Evolutionary conservation across 257 asterid genomes (phyloP).

Genomic region (Prunella vulgaris): DNA sequence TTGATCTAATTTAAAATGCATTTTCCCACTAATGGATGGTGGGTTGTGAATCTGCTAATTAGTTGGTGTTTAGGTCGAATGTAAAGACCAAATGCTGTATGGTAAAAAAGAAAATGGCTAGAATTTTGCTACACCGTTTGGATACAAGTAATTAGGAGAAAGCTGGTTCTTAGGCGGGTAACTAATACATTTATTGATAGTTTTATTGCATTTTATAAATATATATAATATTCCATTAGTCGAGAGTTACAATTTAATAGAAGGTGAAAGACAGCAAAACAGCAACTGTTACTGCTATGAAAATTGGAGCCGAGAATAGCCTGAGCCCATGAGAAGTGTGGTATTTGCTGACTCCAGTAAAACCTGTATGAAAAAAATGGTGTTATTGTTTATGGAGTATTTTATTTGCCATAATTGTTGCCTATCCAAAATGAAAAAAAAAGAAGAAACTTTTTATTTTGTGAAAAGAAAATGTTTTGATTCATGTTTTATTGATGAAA

Average conservation of each 20-base stretch:
- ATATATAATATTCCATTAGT: background rate
- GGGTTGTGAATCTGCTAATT: too few species aligned
- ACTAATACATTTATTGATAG: background rate
- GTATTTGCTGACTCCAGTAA: slow-evolving; percentile 33
- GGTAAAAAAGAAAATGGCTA: too few species aligned
- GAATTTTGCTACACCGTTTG: background rate
- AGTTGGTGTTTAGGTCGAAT: too few species aligned
- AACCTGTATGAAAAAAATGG: slow-evolving; percentile 26
- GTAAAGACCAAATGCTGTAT: too few species aligned
- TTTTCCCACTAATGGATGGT: too few species aligned
- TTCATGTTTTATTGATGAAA: too few species aligned
- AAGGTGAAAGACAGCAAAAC: slow-evolving; percentile 13
- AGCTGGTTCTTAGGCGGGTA: background rate
- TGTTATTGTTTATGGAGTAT: too few species aligned
- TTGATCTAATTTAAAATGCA: too few species aligned
- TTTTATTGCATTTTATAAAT: background rate
- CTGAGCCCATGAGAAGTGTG: slow-evolving; percentile 1
- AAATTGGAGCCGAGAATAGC: slow-evolving; percentile 14
- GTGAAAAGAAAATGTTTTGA: too few species aligned
- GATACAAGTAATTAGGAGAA: background rate
- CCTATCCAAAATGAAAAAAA: too few species aligned
- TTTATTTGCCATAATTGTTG: too few species aligned
- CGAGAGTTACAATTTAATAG: background rate
- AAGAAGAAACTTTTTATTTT: too few species aligned
- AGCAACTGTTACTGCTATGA: background rate